Percentiles rank a stretch among this genome's conserved stretches.
These are phyloP conservation scores for Blastomyces gilchristii DNA, from an alignment of 2,329 filamentous ascomycete genomes.

Conservation along the genomic window DNA sequence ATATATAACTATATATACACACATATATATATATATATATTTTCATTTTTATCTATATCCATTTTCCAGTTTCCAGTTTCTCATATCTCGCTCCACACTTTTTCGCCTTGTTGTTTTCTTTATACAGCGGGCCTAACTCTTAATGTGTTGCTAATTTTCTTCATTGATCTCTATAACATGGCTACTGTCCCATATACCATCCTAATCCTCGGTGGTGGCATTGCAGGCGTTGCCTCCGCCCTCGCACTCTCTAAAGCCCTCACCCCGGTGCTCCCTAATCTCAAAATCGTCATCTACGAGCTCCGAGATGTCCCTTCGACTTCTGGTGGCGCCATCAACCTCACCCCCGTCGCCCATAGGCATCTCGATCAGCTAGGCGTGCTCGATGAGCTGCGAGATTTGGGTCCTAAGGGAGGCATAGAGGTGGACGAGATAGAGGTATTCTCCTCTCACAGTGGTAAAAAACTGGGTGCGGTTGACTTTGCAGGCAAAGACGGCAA, in stretches of 20 bases:
- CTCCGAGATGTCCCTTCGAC: slow-evolving; percentile 33
- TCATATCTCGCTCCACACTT: background rate
- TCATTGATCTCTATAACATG: background rate
- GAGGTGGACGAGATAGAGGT: slow-evolving; percentile 35
- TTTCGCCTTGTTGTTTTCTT: background rate
- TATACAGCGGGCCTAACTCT: background rate
- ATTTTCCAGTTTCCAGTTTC: too few species aligned
- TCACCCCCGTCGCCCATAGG: slow-evolving; percentile 36
- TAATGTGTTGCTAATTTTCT: background rate
- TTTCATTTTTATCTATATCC: too few species aligned
- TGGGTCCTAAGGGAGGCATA: slow-evolving; percentile 31
- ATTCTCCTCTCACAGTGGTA: slow-evolving; percentile 33
- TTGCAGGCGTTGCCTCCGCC: slow-evolving; percentile 17
- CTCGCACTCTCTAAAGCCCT: slow-evolving; percentile 16
- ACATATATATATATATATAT: too few species aligned
- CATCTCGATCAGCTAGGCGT: slow-evolving; percentile 36
- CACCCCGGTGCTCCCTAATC: slow-evolving; percentile 12
- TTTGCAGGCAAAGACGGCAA: slow-evolving; percentile 30
- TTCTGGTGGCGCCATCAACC: slow-evolving; percentile 36
- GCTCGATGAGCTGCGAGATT: slow-evolving; percentile 28
- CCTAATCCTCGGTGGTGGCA: slow-evolving; percentile 17
- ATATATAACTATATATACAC: too few species aligned
- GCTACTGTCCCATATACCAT: slow-evolving; percentile 11
- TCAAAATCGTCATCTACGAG: slow-evolving; percentile 31
- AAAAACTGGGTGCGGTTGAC: slow-evolving; percentile 29